Base-by-base conservation (phyloP, 1,284 basidiomycete species). In the Ceratobasidium sp. region DNA sequence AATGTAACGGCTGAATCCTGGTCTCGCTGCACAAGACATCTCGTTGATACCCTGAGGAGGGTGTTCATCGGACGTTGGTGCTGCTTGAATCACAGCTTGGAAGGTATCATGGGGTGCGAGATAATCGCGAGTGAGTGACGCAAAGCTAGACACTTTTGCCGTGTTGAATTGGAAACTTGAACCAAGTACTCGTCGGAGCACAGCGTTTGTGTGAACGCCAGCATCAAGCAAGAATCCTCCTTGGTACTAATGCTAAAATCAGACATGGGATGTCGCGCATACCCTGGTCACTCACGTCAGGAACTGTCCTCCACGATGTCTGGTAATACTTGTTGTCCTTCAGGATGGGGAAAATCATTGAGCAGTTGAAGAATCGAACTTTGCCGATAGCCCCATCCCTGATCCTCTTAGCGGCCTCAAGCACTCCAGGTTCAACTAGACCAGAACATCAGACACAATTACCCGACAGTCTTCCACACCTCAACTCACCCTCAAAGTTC, bases 41-140 rank as follows among this genome's bases (percentile, higher is more conserved):
- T 86, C 83, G 69, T 84, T 77, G 72, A 81, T 79, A 54, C 88
- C 89, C 69, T 87, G 84, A 33, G 84, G 80, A 59, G 84, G 79
- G 66, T 82, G 79, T 16, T 81, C 82, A 52, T 84, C 79, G 71
- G 39, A 62, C 41, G 58, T 49, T 36, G n/a, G 27, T 39, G 41
- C 82, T 79, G 72, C 41, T 21, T 67, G 70, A 29, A 71, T 64
- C 41, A 80, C 69, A 39, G 73, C 60, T 41, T 85, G 81, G 72
- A 90, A 83, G 9, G 90, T 92, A 78, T 93, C 91, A 71, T 88
- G 85, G 0, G 91, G 91, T 7, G 81, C 79, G 27, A 92, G 84
- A 75, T 86, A 84, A 21, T 86, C 81, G 72, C 86, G 83, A 76
- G 87, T 88, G 56, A 92, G 81, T 1, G 87, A 85, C 14, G 88